phyloP scores from a whole-genome alignment of 306 rosid genomes.

The Herpetospermum pedunculosum region DNA sequence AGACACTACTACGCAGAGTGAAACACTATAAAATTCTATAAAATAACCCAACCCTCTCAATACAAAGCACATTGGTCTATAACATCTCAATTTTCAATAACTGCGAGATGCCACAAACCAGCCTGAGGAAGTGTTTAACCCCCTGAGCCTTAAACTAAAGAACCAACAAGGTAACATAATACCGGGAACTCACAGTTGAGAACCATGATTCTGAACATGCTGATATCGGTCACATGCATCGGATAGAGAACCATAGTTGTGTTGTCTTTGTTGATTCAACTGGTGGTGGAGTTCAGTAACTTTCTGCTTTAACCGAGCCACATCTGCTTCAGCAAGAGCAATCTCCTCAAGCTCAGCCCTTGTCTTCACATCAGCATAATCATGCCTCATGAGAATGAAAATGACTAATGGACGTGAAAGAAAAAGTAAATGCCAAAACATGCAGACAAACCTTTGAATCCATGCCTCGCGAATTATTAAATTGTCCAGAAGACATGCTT shows the following conservation, averaged over 20 bases:
- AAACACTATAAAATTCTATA: neutral
- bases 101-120: neutral
- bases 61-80: neutral
- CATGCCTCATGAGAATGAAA: slow-evolving; percentile 22
- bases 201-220: slow-evolving; percentile 56
- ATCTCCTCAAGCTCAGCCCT: slow-evolving; percentile 98
- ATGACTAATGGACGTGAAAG: slow-evolving; percentile 8
- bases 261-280: slow-evolving; percentile 89
- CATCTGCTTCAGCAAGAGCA: slow-evolving; percentile 99
- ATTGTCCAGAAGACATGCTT: slow-evolving; percentile 93
- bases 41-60: neutral
- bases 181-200: slow-evolving; percentile 68
- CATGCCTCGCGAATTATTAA: slow-evolving; percentile 77
- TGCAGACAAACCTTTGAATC: slow-evolving; percentile 72
- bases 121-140: neutral
- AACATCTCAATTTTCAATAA: too few relatives aligned
- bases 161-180: neutral
- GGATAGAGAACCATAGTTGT: slow-evolving; percentile 84
- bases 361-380: slow-evolving; percentile 46
- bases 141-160: neutral
- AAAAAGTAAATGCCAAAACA: neutral
- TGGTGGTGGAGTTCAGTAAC: slow-evolving; percentile 98
- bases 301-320: slow-evolving; percentile 94
- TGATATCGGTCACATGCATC: slow-evolving; percentile 81
- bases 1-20: neutral